A percentile compares a stretch with the other conserved stretches of the same genome.
phyloP scores from a whole-genome alignment of 1,139 yeast genomes.

The Nakaseomyces bracarensis region DNA sequence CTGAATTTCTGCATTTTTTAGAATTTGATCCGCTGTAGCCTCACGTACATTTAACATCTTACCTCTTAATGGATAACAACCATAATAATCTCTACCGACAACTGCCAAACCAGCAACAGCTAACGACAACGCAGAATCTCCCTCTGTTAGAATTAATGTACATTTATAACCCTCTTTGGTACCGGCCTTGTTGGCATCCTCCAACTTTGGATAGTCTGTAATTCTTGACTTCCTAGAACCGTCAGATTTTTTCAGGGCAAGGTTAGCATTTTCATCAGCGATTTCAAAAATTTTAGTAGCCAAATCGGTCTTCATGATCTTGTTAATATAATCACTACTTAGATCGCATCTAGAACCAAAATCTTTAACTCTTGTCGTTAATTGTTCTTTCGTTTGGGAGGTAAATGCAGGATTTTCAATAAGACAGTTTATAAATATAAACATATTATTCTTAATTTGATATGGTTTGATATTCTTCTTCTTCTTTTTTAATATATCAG shows the following conservation, averaged over 20 bases:
- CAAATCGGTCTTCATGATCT: constrained; percentile 68
- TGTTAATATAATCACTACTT: constrained; percentile 67
- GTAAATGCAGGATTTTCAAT: constrained; percentile 97
- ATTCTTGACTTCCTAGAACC: constrained; percentile 79
- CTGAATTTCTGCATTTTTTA: constrained; percentile 88
- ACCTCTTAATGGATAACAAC: constrained; percentile 94
- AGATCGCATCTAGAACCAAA: constrained; percentile 76
- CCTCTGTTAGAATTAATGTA: constrained; percentile 90
- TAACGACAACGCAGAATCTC: constrained; percentile 89
- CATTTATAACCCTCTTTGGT: constrained; percentile 87
- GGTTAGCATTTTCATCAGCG: constrained; percentile 81
- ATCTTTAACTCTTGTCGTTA: constrained; percentile 79
- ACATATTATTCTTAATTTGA: constrained; percentile 86
- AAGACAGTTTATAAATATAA: constrained; percentile 81
- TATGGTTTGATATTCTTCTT: constrained; percentile 75
- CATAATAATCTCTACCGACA: constrained; percentile 91
- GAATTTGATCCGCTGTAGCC: constrained; percentile 87
- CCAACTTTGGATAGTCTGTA: constrained; percentile 82
- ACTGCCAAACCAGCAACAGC: constrained; percentile 94
- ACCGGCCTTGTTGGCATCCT: constrained; percentile 96
- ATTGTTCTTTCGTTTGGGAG: constrained; percentile 93
- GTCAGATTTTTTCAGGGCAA: constrained; percentile 82
- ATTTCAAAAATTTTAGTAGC: constrained; percentile 75
- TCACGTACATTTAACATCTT: constrained; percentile 92
- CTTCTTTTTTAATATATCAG: constrained; percentile 67